Evolutionary conservation across 31 red algal genomes (phyloP).

Genomic region (Odonthalia washingtoniensis): DNA sequence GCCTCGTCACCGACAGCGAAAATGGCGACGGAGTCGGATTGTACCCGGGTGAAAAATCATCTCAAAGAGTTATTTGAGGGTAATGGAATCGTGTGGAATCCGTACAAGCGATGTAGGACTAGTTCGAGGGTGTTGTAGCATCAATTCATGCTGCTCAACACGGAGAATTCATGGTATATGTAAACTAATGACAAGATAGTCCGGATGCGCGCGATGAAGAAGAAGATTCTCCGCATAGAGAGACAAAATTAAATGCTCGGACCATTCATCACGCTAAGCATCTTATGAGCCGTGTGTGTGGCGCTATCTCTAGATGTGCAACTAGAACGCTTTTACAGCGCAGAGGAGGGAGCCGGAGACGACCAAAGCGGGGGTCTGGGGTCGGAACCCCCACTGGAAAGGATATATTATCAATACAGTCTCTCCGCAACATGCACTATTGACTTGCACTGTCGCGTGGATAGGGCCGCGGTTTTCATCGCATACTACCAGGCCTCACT

Average conservation of each 20-base stretch:
- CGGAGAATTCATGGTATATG: neutral
- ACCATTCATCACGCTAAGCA: neutral
- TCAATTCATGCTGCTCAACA: slow-evolving; percentile 13
- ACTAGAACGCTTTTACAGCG: neutral
- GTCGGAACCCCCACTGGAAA: too few relatives aligned
- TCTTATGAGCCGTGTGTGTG: slow-evolving; percentile 16
- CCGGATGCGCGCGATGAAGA: neutral
- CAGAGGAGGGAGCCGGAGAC: too few relatives aligned
- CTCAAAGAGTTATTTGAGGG: slow-evolving; percentile 23
- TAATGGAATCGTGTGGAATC: neutral
- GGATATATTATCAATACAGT: slow-evolving; percentile 14
- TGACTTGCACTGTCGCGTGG: slow-evolving; percentile 3
- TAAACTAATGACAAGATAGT: neutral
- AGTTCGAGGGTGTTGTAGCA: neutral
- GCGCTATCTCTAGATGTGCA: neutral
- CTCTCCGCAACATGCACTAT: slow-evolving; percentile 35
- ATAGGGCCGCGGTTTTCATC: slow-evolving; percentile 18
- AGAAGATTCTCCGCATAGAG: neutral
- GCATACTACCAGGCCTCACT: neutral
- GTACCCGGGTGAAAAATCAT: too few relatives aligned
- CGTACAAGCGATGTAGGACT: slow-evolving; percentile 8
- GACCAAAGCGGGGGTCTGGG: too few relatives aligned
- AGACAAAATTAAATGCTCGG: neutral
- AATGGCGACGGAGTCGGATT: neutral
- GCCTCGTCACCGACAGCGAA: neutral